phyloP scores from a whole-genome alignment of 2,329 filamentous ascomycete genomes.

The Botrytis fabae region DNA sequence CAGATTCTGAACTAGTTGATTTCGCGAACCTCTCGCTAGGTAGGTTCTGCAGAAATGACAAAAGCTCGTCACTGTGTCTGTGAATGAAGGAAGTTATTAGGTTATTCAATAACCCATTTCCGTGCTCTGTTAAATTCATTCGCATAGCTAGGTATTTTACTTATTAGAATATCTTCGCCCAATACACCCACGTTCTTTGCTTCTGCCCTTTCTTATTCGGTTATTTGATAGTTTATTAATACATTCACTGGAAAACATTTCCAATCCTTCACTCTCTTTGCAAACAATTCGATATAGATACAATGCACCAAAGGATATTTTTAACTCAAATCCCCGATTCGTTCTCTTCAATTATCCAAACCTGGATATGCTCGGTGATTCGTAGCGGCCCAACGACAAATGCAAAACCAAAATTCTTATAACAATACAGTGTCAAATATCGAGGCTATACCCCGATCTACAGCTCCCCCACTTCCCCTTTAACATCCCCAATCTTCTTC shows the following conservation, averaged over 20 bases:
- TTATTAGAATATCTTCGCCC: neutral
- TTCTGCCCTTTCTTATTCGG: neutral
- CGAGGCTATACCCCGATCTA: constrained; percentile 1
- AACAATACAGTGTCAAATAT: neutral
- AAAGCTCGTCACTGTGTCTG: neutral
- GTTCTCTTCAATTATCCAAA: neutral
- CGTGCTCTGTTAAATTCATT: neutral
- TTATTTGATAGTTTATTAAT: neutral
- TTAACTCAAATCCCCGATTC: neutral
- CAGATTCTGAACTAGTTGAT: neutral
- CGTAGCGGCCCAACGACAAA: neutral
- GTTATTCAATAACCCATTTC: neutral
- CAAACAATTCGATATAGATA: neutral
- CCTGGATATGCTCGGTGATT: neutral
- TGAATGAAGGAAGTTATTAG: neutral
- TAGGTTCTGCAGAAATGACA: neutral
- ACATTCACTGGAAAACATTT: neutral
- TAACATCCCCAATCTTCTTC: constrained; percentile 35
- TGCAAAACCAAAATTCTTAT: neutral
- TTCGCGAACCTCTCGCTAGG: neutral
- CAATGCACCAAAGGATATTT: neutral
- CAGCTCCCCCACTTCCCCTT: constrained; percentile 26
- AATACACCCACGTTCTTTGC: neutral
- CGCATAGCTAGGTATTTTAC: neutral
- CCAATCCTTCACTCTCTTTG: neutral